Evolutionary conservation across 495 filamentous ascomycete genomes (phyloP).

Genomic region (Neurospora sp.): DNA sequence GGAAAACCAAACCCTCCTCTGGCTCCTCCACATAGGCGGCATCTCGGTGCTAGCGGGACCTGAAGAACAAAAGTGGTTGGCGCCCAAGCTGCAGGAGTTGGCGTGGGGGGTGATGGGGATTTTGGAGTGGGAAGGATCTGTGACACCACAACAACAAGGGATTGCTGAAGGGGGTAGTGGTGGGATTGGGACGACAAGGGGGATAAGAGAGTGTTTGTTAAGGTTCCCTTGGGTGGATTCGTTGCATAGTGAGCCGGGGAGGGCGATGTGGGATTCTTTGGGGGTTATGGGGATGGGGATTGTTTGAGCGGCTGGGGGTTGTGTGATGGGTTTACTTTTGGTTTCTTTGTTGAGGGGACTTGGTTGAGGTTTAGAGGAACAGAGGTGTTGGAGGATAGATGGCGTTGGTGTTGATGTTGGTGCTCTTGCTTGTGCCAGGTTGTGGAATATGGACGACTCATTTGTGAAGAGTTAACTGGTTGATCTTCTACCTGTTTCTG

Average conservation of each 20-base stretch:
- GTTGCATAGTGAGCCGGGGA: neutral
- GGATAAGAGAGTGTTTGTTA: neutral
- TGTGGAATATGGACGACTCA: neutral
- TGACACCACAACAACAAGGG: too few species aligned
- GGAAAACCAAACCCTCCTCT: neutral
- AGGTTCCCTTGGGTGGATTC: neutral
- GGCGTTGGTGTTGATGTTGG: neutral
- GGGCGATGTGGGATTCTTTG: neutral
- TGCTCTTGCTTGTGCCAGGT: neutral
- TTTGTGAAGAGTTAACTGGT: neutral
- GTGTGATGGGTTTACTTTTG: neutral
- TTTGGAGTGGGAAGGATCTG: neutral
- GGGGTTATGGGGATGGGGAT: neutral
- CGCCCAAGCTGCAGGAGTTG: neutral
- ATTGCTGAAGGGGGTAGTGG: too few species aligned
- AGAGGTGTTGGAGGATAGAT: neutral
- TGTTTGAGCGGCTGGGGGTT: neutral
- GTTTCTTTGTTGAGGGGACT: neutral
- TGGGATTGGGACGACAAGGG: too few species aligned
- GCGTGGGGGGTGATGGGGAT: neutral
- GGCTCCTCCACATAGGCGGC: neutral
- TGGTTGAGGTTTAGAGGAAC: neutral
- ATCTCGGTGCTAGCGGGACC: neutral
- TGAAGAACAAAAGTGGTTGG: neutral
- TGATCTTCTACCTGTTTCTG: neutral